Conservation (phyloP, 768 basidiomycete genomes). For the Lentinula sp. region DNA sequence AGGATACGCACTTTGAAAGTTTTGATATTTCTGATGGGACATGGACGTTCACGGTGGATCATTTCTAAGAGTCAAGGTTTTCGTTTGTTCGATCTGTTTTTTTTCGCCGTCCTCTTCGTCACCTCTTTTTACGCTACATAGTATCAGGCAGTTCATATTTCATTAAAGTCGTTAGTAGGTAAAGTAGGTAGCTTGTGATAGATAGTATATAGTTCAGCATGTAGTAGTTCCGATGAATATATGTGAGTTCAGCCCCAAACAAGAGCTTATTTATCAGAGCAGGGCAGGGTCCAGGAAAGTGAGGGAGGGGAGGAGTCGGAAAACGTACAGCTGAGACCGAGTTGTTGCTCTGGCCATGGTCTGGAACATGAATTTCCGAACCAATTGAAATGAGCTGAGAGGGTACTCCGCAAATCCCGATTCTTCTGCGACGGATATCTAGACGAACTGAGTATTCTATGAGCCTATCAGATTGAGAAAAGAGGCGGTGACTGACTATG, state of each 20-base stretch:
- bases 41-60: conserved; percentile 93
- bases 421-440: too few relatives aligned
- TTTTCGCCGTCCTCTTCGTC: neutral
- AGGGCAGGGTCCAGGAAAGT: neutral
- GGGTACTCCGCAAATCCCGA: too few relatives aligned
- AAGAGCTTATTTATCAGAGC: too few relatives aligned
- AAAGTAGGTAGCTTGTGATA: too few relatives aligned
- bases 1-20: conserved; percentile 76
- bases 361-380: neutral
- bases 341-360: neutral
- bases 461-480: too few relatives aligned
- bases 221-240: neutral
- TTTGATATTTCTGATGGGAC: conserved; percentile 79
- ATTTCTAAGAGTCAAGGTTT: conserved; percentile 55
- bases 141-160: neutral
- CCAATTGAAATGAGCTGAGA: neutral
- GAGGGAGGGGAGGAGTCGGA: neutral
- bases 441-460: too few relatives aligned
- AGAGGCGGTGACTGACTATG: too few relatives aligned
- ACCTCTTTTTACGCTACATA: neutral
- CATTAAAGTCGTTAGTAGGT: too few relatives aligned
- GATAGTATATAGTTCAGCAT: neutral
- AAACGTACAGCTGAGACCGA: neutral
- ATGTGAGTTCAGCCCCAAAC: too few relatives aligned
- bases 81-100: neutral